phyloP scores from a whole-genome alignment of 257 asterid genomes.

The Euphrasia confusa region DNA sequence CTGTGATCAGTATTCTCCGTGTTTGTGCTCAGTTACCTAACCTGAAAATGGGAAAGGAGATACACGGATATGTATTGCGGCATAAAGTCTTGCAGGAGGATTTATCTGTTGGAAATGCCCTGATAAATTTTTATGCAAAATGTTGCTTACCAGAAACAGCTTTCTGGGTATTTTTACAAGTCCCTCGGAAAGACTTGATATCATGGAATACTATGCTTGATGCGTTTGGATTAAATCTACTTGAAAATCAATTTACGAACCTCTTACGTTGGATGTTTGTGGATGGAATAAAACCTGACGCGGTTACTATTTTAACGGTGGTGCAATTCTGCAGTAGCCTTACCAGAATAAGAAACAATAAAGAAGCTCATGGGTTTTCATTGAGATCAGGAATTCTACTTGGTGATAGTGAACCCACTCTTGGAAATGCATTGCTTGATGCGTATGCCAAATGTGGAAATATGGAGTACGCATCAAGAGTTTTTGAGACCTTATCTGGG shows the following conservation, averaged over 20 bases:
- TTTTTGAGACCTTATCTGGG: not conserved
- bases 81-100: not conserved
- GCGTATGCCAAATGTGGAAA: constrained; percentile 3
- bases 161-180: not conserved
- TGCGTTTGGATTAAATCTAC: constrained; percentile 1
- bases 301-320: not conserved
- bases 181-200: not conserved
- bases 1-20: not conserved
- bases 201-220: constrained; percentile 8
- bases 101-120: not conserved
- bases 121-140: not conserved
- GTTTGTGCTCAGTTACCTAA: constrained; percentile 4
- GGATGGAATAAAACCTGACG: not conserved
- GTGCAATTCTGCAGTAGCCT: not conserved
- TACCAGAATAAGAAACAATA: not conserved
- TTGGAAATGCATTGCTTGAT: constrained; percentile 7
- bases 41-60: constrained; percentile 4
- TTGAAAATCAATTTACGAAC: not conserved
- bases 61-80: constrained; percentile 3
- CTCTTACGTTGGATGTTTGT: not conserved
- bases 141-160: not conserved
- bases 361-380: constrained; percentile 4
- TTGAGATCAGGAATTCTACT: not conserved
- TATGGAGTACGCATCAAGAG: not conserved
- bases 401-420: not conserved